A percentile compares a stretch with the other conserved stretches of the same genome.
phyloP scores from a whole-genome alignment of 306 rosid genomes.

The Sechiopsis laciniata region DNA sequence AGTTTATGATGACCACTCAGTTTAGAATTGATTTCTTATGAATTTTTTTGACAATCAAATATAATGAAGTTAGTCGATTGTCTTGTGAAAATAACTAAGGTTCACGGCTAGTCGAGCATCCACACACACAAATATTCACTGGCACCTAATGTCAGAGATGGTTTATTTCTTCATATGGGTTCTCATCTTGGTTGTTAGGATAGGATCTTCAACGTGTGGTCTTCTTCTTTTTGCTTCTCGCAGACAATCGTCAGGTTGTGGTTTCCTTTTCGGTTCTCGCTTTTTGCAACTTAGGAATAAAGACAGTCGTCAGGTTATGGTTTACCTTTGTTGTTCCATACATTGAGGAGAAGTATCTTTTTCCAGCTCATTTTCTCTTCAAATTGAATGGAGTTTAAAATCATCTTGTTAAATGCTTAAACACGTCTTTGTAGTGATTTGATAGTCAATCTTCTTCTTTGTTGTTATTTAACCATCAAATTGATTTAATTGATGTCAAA shows the following conservation, averaged over 20 bases:
- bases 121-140: too few relatives aligned
- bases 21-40: too few relatives aligned
- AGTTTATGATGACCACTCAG: too few relatives aligned
- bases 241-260: too few relatives aligned
- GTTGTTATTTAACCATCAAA: background rate
- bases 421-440: background rate
- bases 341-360: background rate
- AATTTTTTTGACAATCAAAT: too few relatives aligned
- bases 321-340: background rate
- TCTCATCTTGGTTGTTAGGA: background rate
- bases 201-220: background rate
- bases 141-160: background rate
- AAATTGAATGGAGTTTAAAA: background rate
- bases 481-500: background rate
- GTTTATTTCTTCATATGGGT: slow-evolving; percentile 3
- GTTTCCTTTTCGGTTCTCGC: too few relatives aligned
- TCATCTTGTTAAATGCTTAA: background rate
- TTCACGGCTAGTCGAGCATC: too few relatives aligned
- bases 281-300: background rate
- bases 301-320: background rate
- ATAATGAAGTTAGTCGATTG: too few relatives aligned
- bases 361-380: background rate
- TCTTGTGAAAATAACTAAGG: too few relatives aligned
- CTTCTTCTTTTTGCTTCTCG: too few relatives aligned
- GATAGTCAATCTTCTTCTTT: background rate